Evolutionary conservation across 495 filamentous ascomycete genomes (phyloP).

Genomic region (Annulohypoxylon stygium): DNA sequence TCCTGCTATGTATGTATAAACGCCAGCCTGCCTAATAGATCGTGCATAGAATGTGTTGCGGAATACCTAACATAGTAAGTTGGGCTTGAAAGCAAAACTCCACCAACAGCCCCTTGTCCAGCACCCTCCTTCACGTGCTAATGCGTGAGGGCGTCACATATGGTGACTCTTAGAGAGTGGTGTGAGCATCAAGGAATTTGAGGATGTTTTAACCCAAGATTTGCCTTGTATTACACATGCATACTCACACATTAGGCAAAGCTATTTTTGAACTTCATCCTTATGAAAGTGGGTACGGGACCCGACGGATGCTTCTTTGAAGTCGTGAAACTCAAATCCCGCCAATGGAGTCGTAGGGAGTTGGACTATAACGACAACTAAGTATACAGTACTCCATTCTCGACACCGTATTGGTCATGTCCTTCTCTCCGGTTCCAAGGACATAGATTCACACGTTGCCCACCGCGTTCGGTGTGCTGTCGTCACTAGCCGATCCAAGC

Average conservation of each 20-base stretch:
- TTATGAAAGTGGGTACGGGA: constrained; percentile 14
- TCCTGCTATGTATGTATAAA: constrained; percentile 10
- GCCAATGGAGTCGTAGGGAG: constrained; percentile 16
- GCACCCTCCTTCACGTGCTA: constrained; percentile 40
- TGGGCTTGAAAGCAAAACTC: constrained; percentile 42
- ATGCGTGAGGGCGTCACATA: constrained; percentile 30
- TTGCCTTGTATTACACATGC: constrained; percentile 14
- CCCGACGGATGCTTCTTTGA: constrained; percentile 17
- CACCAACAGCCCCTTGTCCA: constrained; percentile 28
- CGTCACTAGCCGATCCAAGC: not conserved
- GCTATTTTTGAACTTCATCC: constrained; percentile 15
- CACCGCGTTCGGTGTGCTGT: not conserved
- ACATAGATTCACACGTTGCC: constrained; percentile 11
- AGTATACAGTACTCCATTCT: constrained; percentile 11
- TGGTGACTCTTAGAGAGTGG: constrained; percentile 17
- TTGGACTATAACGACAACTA: constrained; percentile 9
- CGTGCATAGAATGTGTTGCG: constrained; percentile 21
- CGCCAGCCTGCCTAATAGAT: constrained; percentile 38
- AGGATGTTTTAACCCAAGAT: constrained; percentile 18
- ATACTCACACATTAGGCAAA: constrained; percentile 12
- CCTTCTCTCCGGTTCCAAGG: constrained; percentile 1
- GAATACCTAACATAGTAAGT: constrained; percentile 41
- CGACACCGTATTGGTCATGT: constrained; percentile 8
- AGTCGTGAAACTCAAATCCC: constrained; percentile 19
- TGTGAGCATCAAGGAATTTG: constrained; percentile 20